Base-by-base conservation (phyloP, 2,329 filamentous ascomycete species). In the Aspergillus nomiae region DNA sequence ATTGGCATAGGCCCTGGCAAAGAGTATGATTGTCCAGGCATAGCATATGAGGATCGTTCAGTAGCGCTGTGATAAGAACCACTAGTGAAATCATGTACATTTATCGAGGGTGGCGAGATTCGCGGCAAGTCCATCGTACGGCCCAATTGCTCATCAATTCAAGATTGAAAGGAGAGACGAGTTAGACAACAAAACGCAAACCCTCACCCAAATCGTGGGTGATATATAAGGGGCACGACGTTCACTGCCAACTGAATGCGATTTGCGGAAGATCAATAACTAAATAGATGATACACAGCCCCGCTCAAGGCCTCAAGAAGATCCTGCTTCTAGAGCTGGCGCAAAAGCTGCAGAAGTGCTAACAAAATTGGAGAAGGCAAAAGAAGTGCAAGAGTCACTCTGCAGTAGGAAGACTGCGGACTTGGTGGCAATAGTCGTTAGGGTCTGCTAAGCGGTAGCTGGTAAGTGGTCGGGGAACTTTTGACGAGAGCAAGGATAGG, bases 1-100 rank as follows among this genome's bases (percentile, higher is more conserved):
- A 91, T 90, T 64, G 87, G 81, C 86, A 90, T 87, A 68, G 86
- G 84, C 65, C 83, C 82, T 65, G 81, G 80, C 48, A 81, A 76
- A 54, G 79, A 71, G 56, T 75, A 74, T 64, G 78, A 71, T 61
- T 76, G 77, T 48, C 82, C 76, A 61, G 79, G 75, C 71, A 78
- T 77, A 71, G 71, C 76, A 70, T 76, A 76, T 66, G 70, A 74
- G 67, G 71, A 76, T 73, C 71, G 74, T 68, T 73, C 77, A 71
- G 65, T 73, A 70, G 65, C 73, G 70, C 63, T 73, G 72, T 61
- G 70, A 69, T 72, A 71, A 53, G 71, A 69, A 53, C 69, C 63
- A 58, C 72, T 68, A 55, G 74, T 78, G 58, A 76, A 77, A 62
- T 80, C 78, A 69, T 80, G 74, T 58, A 81, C 76, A 65, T 74